These are phyloP conservation scores for Peronospora farinosa DNA, from an alignment of 352 stramenopile genomes.

Conservation along the genomic window DNA sequence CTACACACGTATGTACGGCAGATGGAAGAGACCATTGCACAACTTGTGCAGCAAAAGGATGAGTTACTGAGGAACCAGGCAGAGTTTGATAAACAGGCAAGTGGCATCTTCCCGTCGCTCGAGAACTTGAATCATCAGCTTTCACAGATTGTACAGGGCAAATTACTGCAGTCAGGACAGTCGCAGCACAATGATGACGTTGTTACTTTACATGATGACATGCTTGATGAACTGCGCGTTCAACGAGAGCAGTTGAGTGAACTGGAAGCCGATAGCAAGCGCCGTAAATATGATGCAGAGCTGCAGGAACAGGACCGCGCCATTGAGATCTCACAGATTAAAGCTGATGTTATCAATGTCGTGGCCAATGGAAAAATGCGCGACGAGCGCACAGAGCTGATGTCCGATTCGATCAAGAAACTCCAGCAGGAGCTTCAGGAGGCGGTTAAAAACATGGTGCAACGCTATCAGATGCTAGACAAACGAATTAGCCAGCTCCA, in stretches of 20 bases:
- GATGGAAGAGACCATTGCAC: conserved; percentile 74
- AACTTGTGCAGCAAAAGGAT: conserved; percentile 73
- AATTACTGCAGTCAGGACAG: conserved; percentile 37
- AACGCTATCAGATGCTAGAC: conserved; percentile 55
- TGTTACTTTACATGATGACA: conserved; percentile 54
- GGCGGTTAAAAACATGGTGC: conserved; percentile 41
- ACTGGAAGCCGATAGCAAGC: conserved; percentile 61
- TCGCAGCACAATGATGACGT: conserved; percentile 58
- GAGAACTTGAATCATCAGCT: conserved; percentile 76
- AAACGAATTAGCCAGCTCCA: conserved; percentile 57
- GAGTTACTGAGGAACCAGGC: conserved; percentile 67
- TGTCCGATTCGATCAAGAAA: conserved; percentile 52
- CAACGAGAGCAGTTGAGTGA: conserved; percentile 69
- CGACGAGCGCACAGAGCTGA: conserved; percentile 58
- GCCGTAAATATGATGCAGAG: conserved; percentile 67
- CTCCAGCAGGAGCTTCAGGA: conserved; percentile 60
- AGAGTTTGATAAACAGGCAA: conserved; percentile 81
- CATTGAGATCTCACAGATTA: conserved; percentile 73
- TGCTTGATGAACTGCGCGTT: conserved; percentile 66
- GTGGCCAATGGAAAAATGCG: conserved; percentile 57
- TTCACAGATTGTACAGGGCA: conserved; percentile 69
- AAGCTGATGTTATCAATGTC: conserved; percentile 62
- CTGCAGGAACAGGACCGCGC: conserved; percentile 65
- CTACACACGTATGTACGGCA: conserved; percentile 70
- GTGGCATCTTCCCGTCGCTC: conserved; percentile 72